Percentiles rank a stretch among this genome's conserved stretches.
These are phyloP conservation scores for Hypholoma sublateritium DNA, from an alignment of 768 basidiomycete species.

Conservation along the genomic window DNA sequence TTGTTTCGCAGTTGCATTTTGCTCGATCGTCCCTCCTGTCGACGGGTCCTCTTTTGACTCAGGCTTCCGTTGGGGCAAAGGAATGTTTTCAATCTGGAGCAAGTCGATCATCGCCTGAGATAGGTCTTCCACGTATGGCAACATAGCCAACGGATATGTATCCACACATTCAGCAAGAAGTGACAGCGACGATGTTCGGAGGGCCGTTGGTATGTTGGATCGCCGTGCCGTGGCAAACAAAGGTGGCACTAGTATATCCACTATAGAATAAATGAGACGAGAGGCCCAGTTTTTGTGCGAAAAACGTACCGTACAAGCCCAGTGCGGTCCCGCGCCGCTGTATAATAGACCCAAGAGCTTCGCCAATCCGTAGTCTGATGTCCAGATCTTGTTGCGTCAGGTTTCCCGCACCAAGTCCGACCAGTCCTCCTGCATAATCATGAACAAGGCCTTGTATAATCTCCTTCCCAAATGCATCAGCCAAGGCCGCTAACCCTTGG, in stretches of 20 bases:
- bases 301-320: constrained; percentile 58
- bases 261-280: constrained; percentile 34
- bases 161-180: constrained; percentile 75
- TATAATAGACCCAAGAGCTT: constrained; percentile 80
- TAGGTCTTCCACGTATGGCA: constrained; percentile 63
- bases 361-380: constrained; percentile 73
- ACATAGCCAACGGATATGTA: constrained; percentile 59
- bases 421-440: constrained; percentile 58
- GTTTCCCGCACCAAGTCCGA: constrained; percentile 45
- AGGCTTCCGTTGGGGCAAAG: constrained; percentile 18
- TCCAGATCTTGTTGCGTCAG: constrained; percentile 69
- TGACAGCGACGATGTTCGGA: constrained; percentile 61
- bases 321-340: constrained; percentile 70
- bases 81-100: constrained; percentile 60
- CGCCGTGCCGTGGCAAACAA: constrained; percentile 66
- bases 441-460: constrained; percentile 67
- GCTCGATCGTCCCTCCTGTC: not conserved
- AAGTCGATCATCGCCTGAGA: constrained; percentile 73
- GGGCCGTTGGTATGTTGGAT: constrained; percentile 60
- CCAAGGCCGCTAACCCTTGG: constrained; percentile 86
- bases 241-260: constrained; percentile 68
- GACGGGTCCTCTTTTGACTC: not conserved
- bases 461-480: constrained; percentile 72
- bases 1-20: constrained; percentile 17
- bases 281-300: not conserved